A percentile compares a stretch with the other conserved stretches of the same genome.
These are phyloP conservation scores for Nemania serpens DNA, from an alignment of 2,329 filamentous ascomycete genomes.

Conservation along the genomic window DNA sequence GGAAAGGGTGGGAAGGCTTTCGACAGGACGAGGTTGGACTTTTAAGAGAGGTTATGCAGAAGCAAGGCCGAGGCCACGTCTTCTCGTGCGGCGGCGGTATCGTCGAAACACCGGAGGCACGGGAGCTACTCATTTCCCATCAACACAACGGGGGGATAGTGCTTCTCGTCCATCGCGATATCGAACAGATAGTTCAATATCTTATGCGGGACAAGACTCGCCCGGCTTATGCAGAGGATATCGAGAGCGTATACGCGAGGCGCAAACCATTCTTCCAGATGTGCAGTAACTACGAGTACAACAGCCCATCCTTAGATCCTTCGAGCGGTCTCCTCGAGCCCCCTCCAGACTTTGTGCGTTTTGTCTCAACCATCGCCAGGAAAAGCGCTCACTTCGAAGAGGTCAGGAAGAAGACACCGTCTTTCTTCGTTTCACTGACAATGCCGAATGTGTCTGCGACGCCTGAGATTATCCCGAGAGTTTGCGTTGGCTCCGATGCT, in stretches of 20 bases:
- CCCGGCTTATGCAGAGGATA: constrained; percentile 90
- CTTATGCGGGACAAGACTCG: constrained; percentile 86
- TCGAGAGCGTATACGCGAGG: constrained; percentile 86
- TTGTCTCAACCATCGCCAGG: constrained; percentile 72
- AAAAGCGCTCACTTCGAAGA: constrained; percentile 59
- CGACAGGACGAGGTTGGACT: constrained; percentile 77
- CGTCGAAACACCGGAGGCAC: constrained; percentile 82
- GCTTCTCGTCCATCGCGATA: constrained; percentile 84
- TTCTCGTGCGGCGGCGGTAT: constrained; percentile 95
- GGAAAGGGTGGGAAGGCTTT: constrained; percentile 85
- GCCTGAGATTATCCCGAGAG: constrained; percentile 67
- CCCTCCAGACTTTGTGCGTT: constrained; percentile 73
- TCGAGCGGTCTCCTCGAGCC: constrained; percentile 48
- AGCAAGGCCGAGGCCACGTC: constrained; percentile 75
- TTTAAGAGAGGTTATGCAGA: constrained; percentile 73
- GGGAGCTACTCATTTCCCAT: constrained; percentile 75
- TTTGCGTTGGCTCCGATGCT: constrained; percentile 85
- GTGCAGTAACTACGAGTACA: constrained; percentile 94
- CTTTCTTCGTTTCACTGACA: constrained; percentile 93
- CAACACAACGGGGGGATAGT: constrained; percentile 80
- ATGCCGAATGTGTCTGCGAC: constrained; percentile 72
- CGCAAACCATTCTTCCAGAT: constrained; percentile 88
- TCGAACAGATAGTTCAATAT: constrained; percentile 86
- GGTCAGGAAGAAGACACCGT: constrained; percentile 69
- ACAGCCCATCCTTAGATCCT: constrained; percentile 70